Evolutionary conservation across 805 yeast genomes (phyloP), one percentile per base, ranked within the genome.

Genomic region (Lipomyces kockii): DNA sequence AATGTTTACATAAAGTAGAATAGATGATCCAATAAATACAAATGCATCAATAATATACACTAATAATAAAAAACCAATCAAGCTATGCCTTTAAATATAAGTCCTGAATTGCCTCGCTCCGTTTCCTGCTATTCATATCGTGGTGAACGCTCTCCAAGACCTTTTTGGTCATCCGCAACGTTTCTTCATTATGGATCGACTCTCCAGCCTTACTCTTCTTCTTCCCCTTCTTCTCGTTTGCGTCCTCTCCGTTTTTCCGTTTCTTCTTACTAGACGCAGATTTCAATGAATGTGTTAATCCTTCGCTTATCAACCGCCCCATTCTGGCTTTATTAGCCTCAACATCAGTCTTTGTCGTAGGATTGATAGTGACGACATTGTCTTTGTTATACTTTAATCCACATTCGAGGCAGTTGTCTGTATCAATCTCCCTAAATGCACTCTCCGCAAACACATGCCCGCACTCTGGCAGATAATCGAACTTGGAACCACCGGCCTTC

Each of bases 391-490:
- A 78, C 0, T 37, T 32, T 3, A 62, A 62, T 29, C 73, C 75
- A 74, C 89, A 87, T 76, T 75, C 72, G 0, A 75, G 73, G 58
- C 80, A 78, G 2, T 54, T 49, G 7, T 58, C 52, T 25, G 61
- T 57, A 22, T 53, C 58, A 9, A 70, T 29, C 25, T 65, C 68
- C 35, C 63, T 55, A 32, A 78, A 61, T 0, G 78, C 71, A 2
- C 66, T 65, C 25, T 68, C 66, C 2, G 74, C 60, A 29, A 71
- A 67, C 3, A 77, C 75, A 61, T 78, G 80, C 6, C 81, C 80
- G 61, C 80, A 78, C 51, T 76, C 78, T 0, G 80, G 83, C 2
- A 84, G 69, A 73, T 86, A 86, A 1, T 81, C 80, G 61, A 85
- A 81, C n/a, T 69, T 76, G 14, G 74, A 73, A 0, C 81, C 78